Evolutionary conservation across 306 rosid species (phyloP), one percentile per base, ranked within the genome.

Genomic region (Castanospermum australe): DNA sequence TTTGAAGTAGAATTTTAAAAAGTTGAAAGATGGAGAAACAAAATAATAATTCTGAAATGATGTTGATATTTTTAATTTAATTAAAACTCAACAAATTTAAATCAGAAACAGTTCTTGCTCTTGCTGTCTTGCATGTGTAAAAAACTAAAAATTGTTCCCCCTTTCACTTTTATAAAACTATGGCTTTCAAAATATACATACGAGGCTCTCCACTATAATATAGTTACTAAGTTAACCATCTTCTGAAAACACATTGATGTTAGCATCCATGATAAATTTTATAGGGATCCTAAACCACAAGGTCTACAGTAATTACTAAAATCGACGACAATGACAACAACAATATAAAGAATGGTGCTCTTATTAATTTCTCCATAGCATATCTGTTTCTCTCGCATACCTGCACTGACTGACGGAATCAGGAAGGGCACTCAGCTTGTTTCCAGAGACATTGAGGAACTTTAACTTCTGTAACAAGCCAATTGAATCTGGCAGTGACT

Each of bases 401-500:
- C 92, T 90, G 99, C 99, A 95, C 12, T 86, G 89, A 83, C 91
- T 81, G 57, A 93, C 86, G 57, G 96, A 67, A 75, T 95, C 98
- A 44, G 99, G 99, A 81, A 95, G 96, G 61, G 88, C 67, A 20
- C 0, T 61, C 22, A 95, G 81, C 91, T 90, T 95, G 92, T 95
- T 95, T 48, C 87, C 93, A 0, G 93, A 87, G 65, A 90, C 93
- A 86, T 82, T 87, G 51, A 95, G 88, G 48, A 90, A 22, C 77
- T 88, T 95, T 86, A 95, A 74, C 73, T 84, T 91, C 28, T 93
- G 97, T 84, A 95, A 68, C 83, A 89, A 74, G 61, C 99, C 99
- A 84, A 93, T 91, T 11, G 96, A 73, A 69, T 95, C 97, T 1
- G 99, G 98, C 59, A 95, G 86, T 3, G 88, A 79, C 84, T 48